Conservation (phyloP, 2,329 filamentous ascomycete genomes). For the Tolypocladium paradoxum region DNA sequence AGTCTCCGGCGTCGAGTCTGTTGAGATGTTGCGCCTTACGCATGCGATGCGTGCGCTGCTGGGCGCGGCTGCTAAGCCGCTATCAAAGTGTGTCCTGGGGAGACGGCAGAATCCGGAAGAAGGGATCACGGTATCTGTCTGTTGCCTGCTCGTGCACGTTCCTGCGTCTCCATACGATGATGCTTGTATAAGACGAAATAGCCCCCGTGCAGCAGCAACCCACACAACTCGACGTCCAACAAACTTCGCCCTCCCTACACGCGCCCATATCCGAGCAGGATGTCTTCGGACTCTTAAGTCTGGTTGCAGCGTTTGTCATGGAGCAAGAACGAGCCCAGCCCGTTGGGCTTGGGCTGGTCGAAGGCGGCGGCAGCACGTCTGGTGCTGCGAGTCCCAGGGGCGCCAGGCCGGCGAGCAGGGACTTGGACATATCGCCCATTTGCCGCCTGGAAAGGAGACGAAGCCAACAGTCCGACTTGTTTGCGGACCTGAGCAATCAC, state of each 20-base stretch:
- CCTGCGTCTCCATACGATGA: not conserved
- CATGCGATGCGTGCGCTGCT: not conserved
- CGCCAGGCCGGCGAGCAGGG: not conserved
- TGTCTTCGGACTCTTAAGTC: not conserved
- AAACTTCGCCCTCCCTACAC: not conserved
- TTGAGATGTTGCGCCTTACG: too few relatives aligned
- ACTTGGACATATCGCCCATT: not conserved
- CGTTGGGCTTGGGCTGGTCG: not conserved
- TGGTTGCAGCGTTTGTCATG: not conserved
- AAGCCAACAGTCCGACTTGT: constrained; percentile 6
- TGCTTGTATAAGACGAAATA: not conserved
- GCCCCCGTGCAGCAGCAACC: not conserved
- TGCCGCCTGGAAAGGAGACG: not conserved
- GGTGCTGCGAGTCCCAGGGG: not conserved
- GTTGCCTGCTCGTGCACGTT: not conserved
- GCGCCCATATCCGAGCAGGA: not conserved
- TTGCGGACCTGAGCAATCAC: constrained; percentile 7
- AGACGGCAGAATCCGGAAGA: not conserved
- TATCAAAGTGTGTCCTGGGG: not conserved
- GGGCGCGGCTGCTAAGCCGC: not conserved
- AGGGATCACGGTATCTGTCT: too few relatives aligned
- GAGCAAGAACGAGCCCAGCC: not conserved
- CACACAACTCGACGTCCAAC: not conserved
- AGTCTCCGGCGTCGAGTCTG: not conserved
- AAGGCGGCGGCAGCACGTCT: not conserved